Base-by-base conservation (phyloP, 352 stramenopile species). In the Globisporangium radiosum region DNA sequence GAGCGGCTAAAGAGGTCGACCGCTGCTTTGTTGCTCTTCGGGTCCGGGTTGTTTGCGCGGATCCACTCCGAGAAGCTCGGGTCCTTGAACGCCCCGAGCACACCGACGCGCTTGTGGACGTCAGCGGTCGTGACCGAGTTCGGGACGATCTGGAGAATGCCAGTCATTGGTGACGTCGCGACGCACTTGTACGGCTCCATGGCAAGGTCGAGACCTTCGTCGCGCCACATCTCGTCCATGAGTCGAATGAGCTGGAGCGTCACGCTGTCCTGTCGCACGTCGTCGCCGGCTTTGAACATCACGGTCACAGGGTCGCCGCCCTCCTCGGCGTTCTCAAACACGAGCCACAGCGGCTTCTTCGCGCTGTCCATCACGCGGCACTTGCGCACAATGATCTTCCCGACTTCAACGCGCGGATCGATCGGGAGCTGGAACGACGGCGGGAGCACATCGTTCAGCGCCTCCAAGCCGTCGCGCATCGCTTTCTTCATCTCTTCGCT, bases 221-320 rank as follows among this genome's bases (percentile, higher is more conserved):
- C 83, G 57, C 89, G 85, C 91, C 92, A 97, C 72, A 98, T 90
- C 52, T 88, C 72, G 57, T 97, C 88, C 90, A 98, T 97, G 33
- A 97, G 56, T 54, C 88, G 81, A 49, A 98, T 88, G 47, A 98
- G 54, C 70, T 97, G 88, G 45, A 97, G 73, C 33, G 91, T 97
- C 57, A 98, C 68, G 58, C 96, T 95, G 71, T 98, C 94, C 66
- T 98, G 94, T n/a, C 94, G 88, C 25, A 98, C 78, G 61, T 98
- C 94, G 57, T 98, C 94, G 33, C 94, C 94, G 15, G 85, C 78
- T 78, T 98, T 98, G 68, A 97, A 97, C 63, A 98, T 96, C 6
- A 97, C 82, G 1, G 78, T 85, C 8, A 95, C 78, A 8, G 82
- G 75, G 51, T 91, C 81, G 4, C 85, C 85, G 25, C 83, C 76